Evolutionary conservation across 768 basidiomycete genomes (phyloP).

Genomic region (Lactifluus piperatus): DNA sequence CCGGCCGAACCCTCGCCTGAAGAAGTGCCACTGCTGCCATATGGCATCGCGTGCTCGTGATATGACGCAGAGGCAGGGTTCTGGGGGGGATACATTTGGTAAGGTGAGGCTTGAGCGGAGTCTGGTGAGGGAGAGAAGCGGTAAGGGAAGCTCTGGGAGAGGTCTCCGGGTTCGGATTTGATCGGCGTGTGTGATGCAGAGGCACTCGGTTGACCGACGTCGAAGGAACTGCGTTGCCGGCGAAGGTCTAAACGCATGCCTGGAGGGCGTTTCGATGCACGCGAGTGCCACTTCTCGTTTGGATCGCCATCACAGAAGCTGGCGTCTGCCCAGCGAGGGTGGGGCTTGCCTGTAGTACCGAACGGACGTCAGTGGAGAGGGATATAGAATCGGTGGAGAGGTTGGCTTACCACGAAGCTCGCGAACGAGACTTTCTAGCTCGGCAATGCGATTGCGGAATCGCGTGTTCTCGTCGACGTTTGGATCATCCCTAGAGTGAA

Average conservation of each 20-base stretch:
- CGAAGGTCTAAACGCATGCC: constrained; percentile 24
- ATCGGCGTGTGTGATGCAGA: constrained; percentile 44
- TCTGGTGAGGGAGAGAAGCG: constrained; percentile 22
- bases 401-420: constrained; percentile 62
- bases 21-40: constrained; percentile 5
- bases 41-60: constrained; percentile 11
- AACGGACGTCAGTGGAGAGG: constrained; percentile 2
- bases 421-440: constrained; percentile 85
- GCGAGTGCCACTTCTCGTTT: constrained; percentile 80
- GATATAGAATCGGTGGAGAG: neutral
- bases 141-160: constrained; percentile 20
- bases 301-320: constrained; percentile 74
- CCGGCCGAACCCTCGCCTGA: constrained; percentile 17
- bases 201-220: constrained; percentile 20
- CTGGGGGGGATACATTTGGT: constrained; percentile 18
- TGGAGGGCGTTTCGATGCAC: constrained; percentile 56
- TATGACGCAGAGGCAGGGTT: constrained; percentile 3
- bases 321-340: constrained; percentile 78
- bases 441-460: constrained; percentile 80
- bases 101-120: constrained; percentile 20
- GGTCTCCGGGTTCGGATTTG: constrained; percentile 27
- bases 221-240: constrained; percentile 21
- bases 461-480: constrained; percentile 81
- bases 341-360: constrained; percentile 59
- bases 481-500: constrained; percentile 62